Evolutionary conservation across 2,329 filamentous ascomycete species (phyloP).

Genomic region (Beauveria medogensis): DNA sequence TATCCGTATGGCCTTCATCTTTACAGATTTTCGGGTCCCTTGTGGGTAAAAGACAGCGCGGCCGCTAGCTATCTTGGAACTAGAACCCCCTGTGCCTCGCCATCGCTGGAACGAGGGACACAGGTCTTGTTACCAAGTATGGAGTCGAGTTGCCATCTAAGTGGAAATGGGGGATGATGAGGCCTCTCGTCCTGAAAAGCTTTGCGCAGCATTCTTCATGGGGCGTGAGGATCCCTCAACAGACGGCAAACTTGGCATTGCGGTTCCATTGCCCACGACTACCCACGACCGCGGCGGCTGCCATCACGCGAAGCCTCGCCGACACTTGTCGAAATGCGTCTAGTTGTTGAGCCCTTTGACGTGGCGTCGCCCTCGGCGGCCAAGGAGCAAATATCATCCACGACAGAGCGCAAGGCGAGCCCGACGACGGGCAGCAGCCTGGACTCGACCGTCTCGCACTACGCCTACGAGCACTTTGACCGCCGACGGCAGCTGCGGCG

Average conservation of each 20-base stretch:
- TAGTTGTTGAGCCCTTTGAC: too few species aligned
- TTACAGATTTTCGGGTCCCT: neutral
- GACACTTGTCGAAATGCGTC: neutral
- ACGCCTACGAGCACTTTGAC: slow-evolving; percentile 17
- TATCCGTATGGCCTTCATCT: neutral
- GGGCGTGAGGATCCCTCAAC: neutral
- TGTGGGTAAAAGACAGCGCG: neutral
- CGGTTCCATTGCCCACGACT: neutral
- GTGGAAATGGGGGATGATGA: neutral
- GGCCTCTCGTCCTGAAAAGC: neutral
- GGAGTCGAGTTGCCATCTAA: too few species aligned
- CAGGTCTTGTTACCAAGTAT: neutral
- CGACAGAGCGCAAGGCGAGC: neutral
- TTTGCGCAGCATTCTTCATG: neutral
- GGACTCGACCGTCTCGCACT: slow-evolving; percentile 13
- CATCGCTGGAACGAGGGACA: neutral
- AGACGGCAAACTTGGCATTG: neutral
- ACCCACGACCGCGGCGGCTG: neutral
- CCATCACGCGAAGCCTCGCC: neutral
- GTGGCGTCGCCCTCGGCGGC: too few species aligned
- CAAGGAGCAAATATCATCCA: too few species aligned
- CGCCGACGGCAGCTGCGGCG: slow-evolving; percentile 15
- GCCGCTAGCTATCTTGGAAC: neutral
- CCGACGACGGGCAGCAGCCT: neutral
- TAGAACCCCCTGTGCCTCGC: neutral